A percentile compares a stretch with the other conserved stretches of the same genome.
Conservation (phyloP, 352 stramenopile genomes). For the Phytophthora melonis region DNA sequence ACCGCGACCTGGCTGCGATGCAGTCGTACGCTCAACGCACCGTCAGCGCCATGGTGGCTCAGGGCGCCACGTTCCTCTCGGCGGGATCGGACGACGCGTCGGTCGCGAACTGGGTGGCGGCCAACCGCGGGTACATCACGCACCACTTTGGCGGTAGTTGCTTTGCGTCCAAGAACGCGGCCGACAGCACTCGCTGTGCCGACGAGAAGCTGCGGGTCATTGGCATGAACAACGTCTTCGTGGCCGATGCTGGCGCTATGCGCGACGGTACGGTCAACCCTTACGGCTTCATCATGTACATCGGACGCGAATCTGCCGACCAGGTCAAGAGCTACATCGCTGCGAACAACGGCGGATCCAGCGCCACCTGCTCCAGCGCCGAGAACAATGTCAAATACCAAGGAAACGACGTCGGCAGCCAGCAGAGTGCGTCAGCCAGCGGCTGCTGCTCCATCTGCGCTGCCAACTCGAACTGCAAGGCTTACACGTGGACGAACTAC, state of each 20-base stretch:
- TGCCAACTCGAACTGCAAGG: slow-evolving; percentile 36
- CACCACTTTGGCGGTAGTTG: slow-evolving; percentile 79
- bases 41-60: slow-evolving; percentile 38
- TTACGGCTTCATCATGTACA: slow-evolving; percentile 81
- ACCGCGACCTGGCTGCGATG: slow-evolving; percentile 62
- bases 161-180: slow-evolving; percentile 56
- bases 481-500: slow-evolving; percentile 62
- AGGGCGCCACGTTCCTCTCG: slow-evolving; percentile 59
- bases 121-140: slow-evolving; percentile 44
- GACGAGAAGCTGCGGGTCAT: slow-evolving; percentile 65
- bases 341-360: slow-evolving; percentile 12
- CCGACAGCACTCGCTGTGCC: slow-evolving; percentile 58
- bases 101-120: slow-evolving; percentile 55
- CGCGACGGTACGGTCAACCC: slow-evolving; percentile 66
- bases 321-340: slow-evolving; percentile 48
- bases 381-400: slow-evolving; percentile 58
- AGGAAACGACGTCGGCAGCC: slow-evolving; percentile 51
- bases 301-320: slow-evolving; percentile 55
- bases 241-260: slow-evolving; percentile 65
- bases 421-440: slow-evolving; percentile 36
- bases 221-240: slow-evolving; percentile 72
- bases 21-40: slow-evolving; percentile 52
- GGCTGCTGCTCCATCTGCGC: slow-evolving; percentile 50
- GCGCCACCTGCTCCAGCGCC: slow-evolving; percentile 29
- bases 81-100: slow-evolving; percentile 34